Percentiles rank a stretch among this genome's conserved stretches.
Evolutionary conservation across 331 rosid genomes (phyloP).

Genomic region (Acacia pycnantha): DNA sequence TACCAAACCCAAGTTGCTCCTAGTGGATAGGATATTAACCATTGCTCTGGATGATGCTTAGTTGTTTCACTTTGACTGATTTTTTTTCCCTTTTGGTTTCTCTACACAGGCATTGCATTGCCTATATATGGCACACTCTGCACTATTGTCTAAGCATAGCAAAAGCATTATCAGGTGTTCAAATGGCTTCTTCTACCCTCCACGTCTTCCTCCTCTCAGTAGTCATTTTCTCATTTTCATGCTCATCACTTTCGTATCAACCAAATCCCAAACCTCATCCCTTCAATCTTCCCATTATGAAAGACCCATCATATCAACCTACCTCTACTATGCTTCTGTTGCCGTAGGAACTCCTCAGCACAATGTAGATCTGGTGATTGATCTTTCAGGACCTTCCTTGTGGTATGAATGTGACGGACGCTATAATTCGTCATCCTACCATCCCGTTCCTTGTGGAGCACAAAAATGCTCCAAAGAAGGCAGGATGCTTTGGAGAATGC

Average conservation of each 20-base stretch:
- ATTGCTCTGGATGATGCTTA: background rate
- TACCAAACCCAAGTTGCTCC: background rate
- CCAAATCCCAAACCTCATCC: background rate
- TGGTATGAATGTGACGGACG: slow-evolving; percentile 32
- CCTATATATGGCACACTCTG: background rate
- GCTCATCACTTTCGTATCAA: background rate
- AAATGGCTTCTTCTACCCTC: background rate
- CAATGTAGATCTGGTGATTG: slow-evolving; percentile 32
- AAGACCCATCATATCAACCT: slow-evolving; percentile 32
- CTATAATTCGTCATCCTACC: slow-evolving; percentile 44
- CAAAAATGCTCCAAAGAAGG: slow-evolving; percentile 20
- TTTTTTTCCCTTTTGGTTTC: background rate
- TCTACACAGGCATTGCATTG: background rate
- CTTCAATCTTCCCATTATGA: slow-evolving; percentile 22
- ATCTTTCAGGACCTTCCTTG: slow-evolving; percentile 32
- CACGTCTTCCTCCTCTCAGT: background rate
- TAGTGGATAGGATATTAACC: background rate
- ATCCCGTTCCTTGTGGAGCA: slow-evolving; percentile 24
- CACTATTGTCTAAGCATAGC: background rate
- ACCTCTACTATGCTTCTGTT: slow-evolving; percentile 29
- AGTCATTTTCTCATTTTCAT: background rate
- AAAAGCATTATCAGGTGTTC: background rate
- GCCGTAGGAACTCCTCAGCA: slow-evolving; percentile 42
- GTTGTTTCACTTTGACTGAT: background rate
- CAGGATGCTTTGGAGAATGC: slow-evolving; percentile 22